Percentiles rank a stretch among this genome's conserved stretches.
These are phyloP conservation scores for Blastocystis sp. DNA, from an alignment of 352 stramenopile genomes.

Conservation along the genomic window DNA sequence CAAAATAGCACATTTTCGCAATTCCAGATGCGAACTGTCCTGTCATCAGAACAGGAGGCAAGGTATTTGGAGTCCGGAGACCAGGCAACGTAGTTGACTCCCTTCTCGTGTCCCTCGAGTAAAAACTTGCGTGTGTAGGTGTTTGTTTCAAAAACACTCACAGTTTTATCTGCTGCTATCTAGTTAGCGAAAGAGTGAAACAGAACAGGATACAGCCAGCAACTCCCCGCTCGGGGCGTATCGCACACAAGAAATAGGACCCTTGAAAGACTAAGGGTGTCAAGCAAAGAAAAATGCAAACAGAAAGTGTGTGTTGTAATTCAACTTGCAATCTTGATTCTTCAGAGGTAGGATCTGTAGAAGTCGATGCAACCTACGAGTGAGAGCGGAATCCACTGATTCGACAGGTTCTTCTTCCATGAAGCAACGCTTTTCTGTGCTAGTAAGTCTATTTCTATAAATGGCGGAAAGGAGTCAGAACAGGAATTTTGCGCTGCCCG, in stretches of 20 bases:
- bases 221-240: background rate
- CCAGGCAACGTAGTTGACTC: slow-evolving; percentile 41
- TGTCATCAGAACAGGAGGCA: slow-evolving; percentile 57
- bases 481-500: too few relatives aligned
- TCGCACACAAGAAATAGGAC: slow-evolving; percentile 1
- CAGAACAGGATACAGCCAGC: slow-evolving; percentile 15
- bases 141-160: background rate
- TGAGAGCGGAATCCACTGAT: background rate
- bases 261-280: background rate
- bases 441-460: background rate
- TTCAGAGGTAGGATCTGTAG: background rate
- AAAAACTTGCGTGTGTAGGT: slow-evolving; percentile 29
- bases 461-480: too few relatives aligned
- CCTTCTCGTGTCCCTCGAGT: slow-evolving; percentile 55
- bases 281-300: background rate
- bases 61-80: slow-evolving; percentile 23
- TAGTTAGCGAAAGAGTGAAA: background rate
- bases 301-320: background rate
- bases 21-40: slow-evolving; percentile 56
- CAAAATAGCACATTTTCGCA: background rate
- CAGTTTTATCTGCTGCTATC: slow-evolving; percentile 15
- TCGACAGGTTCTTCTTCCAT: background rate
- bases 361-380: background rate
- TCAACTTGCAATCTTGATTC: background rate
- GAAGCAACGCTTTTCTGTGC: background rate